A percentile compares a stretch with the other conserved stretches of the same genome.
These are phyloP conservation scores for Starmerella floris DNA, from an alignment of 805 yeast species.

Conservation along the genomic window DNA sequence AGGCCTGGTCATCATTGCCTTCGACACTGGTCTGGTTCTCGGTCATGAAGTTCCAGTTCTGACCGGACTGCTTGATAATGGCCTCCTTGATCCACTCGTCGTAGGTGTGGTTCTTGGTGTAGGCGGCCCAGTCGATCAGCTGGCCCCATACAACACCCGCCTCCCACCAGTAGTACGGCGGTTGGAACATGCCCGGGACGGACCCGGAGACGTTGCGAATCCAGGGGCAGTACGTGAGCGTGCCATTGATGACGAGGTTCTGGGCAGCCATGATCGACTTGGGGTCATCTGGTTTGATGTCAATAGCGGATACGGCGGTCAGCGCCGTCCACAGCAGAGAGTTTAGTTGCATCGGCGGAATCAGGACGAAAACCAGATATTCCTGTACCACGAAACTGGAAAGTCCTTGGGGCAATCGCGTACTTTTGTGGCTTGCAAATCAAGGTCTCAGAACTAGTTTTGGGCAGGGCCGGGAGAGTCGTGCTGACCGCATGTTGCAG, in stretches of 20 bases:
- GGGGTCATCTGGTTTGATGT: constrained; percentile 20
- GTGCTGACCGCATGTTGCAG: too few species aligned
- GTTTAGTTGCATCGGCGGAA: neutral
- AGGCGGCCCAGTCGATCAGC: constrained; percentile 63
- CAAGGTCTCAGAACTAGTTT: too few species aligned
- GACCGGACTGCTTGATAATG: constrained; percentile 59
- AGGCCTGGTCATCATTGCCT: constrained; percentile 96
- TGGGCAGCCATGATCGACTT: constrained; percentile 40
- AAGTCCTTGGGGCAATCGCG: too few species aligned
- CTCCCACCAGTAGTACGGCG: constrained; percentile 98
- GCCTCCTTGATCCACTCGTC: constrained; percentile 47
- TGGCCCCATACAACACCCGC: constrained; percentile 95
- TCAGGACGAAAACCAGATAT: too few species aligned
- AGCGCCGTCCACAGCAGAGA: constrained; percentile 5
- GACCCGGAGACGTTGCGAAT: constrained; percentile 55
- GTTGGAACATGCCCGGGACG: constrained; percentile 70
- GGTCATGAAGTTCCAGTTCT: constrained; percentile 68
- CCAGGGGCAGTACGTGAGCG: constrained; percentile 47
- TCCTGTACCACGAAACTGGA: too few species aligned
- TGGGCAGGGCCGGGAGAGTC: too few species aligned
- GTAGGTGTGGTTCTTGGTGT: constrained; percentile 56
- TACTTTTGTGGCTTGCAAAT: too few species aligned
- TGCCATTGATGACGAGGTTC: constrained; percentile 42
- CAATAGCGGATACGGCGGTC: constrained; percentile 1
- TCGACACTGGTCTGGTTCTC: constrained; percentile 79